Percentiles rank a stretch among this genome's conserved stretches.
phyloP scores from a whole-genome alignment of 1,284 basidiomycete species.

The Schizophyllum amplum region DNA sequence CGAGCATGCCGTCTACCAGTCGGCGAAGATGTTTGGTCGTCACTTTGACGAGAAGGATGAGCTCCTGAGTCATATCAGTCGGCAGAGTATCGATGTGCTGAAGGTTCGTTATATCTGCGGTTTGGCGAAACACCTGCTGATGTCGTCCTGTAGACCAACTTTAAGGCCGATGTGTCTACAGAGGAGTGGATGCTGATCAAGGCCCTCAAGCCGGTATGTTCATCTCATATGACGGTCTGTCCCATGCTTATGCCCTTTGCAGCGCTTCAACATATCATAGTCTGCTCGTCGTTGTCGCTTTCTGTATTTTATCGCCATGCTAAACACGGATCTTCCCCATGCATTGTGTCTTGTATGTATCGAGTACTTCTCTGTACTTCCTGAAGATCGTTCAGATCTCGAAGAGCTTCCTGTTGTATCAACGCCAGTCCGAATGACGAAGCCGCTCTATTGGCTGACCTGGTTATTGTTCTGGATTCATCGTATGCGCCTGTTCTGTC shows the following conservation, averaged over 20 bases:
- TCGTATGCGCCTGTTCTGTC: not conserved
- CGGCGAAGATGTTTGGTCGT: slow-evolving; percentile 88
- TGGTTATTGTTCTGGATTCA: not conserved
- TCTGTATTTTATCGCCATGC: not conserved
- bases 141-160: slow-evolving; percentile 50
- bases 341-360: not conserved
- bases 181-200: slow-evolving; percentile 96
- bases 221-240: not conserved
- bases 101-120: slow-evolving; percentile 46
- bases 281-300: not conserved
- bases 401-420: not conserved
- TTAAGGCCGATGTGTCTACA: slow-evolving; percentile 84
- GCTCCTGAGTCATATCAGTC: slow-evolving; percentile 82
- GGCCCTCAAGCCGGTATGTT: slow-evolving; percentile 76
- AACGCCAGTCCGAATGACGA: not conserved
- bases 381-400: not conserved
- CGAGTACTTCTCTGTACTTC: not conserved
- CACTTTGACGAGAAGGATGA: slow-evolving; percentile 98
- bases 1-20: slow-evolving; percentile 94
- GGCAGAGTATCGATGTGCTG: slow-evolving; percentile 91
- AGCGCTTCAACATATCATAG: not conserved
- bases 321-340: not conserved
- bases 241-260: not conserved
- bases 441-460: not conserved
- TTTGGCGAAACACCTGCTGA: slow-evolving; percentile 6